Evolutionary conservation across 129 eudicot genomes (phyloP).

Genomic region (Glebionis coronaria): DNA sequence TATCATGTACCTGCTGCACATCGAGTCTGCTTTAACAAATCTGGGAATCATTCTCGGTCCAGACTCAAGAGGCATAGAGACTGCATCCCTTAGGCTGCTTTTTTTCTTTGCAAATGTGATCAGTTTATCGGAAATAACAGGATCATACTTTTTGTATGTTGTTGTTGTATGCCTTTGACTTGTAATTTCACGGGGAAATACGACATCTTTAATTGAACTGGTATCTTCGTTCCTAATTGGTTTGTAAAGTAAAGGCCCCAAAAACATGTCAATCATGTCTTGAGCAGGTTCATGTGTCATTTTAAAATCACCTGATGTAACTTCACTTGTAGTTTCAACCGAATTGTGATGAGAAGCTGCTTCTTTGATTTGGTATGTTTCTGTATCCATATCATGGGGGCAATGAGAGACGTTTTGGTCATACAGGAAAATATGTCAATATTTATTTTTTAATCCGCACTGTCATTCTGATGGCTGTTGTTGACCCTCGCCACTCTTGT

Average conservation of each 20-base stretch:
- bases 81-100: slow-evolving; percentile 60
- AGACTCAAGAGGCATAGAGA: slow-evolving; percentile 60
- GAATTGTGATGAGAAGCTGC: slow-evolving; percentile 16
- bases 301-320: slow-evolving; percentile 12
- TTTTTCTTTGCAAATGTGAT: slow-evolving; percentile 46
- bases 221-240: slow-evolving; percentile 32
- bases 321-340: slow-evolving; percentile 23
- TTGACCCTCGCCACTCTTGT: too few relatives aligned
- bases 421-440: too few relatives aligned
- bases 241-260: slow-evolving; percentile 54
- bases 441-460: too few relatives aligned
- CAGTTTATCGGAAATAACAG: slow-evolving; percentile 23
- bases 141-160: too few relatives aligned
- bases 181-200: slow-evolving; percentile 26
- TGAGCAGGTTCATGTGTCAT: slow-evolving; percentile 55
- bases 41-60: neutral
- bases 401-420: slow-evolving; percentile 12
- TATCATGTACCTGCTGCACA: neutral
- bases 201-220: slow-evolving; percentile 23
- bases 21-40: neutral
- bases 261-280: slow-evolving; percentile 66
- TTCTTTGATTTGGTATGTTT: slow-evolving; percentile 22
- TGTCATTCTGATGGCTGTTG: too few relatives aligned
- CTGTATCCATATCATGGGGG: slow-evolving; percentile 16
- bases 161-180: neutral